These are phyloP conservation scores for Lagenidium sp. DNA, from an alignment of 352 stramenopile species.

Conservation along the genomic window DNA sequence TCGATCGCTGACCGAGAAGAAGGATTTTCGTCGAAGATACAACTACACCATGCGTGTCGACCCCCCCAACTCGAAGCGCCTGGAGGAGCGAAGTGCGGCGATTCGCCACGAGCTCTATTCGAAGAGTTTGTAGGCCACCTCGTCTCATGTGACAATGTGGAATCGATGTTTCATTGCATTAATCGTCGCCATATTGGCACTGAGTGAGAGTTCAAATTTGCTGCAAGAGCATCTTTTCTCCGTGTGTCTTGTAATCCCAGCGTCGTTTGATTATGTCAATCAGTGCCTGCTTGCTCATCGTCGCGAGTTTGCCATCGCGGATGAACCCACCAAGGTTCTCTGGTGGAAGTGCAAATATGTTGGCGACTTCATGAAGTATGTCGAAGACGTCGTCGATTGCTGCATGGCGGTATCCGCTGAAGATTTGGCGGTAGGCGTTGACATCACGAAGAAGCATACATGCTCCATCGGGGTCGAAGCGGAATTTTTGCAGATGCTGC, in stretches of 20 bases:
- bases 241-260: constrained; percentile 77
- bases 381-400: constrained; percentile 65
- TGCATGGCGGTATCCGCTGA: constrained; percentile 28
- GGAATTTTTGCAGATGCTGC: constrained; percentile 62
- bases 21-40: constrained; percentile 85
- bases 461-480: constrained; percentile 73
- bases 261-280: constrained; percentile 64
- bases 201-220: too few species aligned
- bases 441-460: constrained; percentile 78
- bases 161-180: constrained; percentile 1
- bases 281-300: constrained; percentile 45
- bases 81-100: constrained; percentile 79
- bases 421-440: constrained; percentile 62
- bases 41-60: constrained; percentile 87
- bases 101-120: constrained; percentile 80
- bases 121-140: constrained; percentile 49
- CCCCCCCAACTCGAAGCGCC: constrained; percentile 74
- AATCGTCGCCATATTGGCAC: not conserved
- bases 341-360: constrained; percentile 66
- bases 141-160: not conserved
- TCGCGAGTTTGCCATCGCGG: constrained; percentile 60
- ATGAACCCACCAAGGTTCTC: constrained; percentile 76
- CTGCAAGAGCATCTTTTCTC: constrained; percentile 55
- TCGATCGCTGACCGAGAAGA: constrained; percentile 87
- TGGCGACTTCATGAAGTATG: constrained; percentile 72